A percentile compares a stretch with the other conserved stretches of the same genome.
Evolutionary conservation across 345 rosid species (phyloP).

Genomic region (Geranium rotundifolium): DNA sequence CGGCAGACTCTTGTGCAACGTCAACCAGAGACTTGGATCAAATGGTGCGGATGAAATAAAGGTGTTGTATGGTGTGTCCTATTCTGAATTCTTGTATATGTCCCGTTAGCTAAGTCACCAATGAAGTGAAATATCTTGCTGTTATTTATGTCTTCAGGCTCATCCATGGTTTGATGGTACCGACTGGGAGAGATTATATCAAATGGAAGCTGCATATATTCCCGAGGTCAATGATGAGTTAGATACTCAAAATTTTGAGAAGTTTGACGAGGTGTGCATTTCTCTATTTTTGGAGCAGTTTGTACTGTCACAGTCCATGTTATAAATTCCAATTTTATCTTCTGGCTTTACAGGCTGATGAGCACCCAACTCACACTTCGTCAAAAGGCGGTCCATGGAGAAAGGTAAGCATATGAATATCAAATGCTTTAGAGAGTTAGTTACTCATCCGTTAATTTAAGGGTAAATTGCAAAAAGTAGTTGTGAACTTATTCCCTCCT

Average conservation of each 20-base stretch:
- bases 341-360: conserved; percentile 27
- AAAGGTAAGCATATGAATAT: conserved; percentile 32
- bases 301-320: not conserved
- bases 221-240: conserved; percentile 87
- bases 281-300: conserved; percentile 7
- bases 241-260: conserved; percentile 94
- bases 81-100: conserved; percentile 24
- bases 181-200: conserved; percentile 74
- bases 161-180: conserved; percentile 73
- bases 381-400: conserved; percentile 73
- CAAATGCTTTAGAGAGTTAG: too few relatives aligned
- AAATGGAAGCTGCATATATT: conserved; percentile 79
- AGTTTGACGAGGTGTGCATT: conserved; percentile 66
- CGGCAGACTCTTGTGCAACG: conserved; percentile 73
- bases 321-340: conserved; percentile 5
- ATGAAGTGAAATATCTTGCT: conserved; percentile 16
- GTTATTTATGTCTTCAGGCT: conserved; percentile 33
- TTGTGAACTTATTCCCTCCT: too few relatives aligned
- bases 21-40: conserved; percentile 72
- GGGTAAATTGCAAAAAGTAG: too few relatives aligned
- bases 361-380: conserved; percentile 25
- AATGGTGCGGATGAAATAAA: conserved; percentile 77
- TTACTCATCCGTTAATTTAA: too few relatives aligned
- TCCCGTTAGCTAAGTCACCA: conserved; percentile 8
- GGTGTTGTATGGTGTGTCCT: conserved; percentile 65